A percentile compares a stretch with the other conserved stretches of the same genome.
phyloP scores from a whole-genome alignment of 1,284 basidiomycete genomes.

The Trametes pubescens region DNA sequence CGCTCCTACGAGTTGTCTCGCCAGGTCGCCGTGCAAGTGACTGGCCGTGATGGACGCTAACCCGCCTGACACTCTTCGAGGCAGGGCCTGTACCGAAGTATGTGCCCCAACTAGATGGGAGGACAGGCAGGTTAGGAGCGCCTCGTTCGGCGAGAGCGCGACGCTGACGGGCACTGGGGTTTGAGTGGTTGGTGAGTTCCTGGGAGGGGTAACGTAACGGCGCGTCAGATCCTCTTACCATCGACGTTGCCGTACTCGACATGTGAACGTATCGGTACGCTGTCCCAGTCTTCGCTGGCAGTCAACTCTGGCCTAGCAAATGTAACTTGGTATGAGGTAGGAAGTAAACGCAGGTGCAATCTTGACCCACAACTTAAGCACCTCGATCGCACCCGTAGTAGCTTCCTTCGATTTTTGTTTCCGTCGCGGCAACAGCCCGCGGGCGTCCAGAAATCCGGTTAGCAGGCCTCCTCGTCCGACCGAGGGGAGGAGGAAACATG shows the following conservation, averaged over 20 bases:
- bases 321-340: background rate
- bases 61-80: conserved; percentile 39
- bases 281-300: conserved; percentile 61
- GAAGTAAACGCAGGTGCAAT: background rate
- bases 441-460: conserved; percentile 54
- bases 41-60: conserved; percentile 20
- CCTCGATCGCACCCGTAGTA: conserved; percentile 56
- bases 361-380: conserved; percentile 61
- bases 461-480: conserved; percentile 44
- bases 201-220: background rate
- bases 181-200: background rate
- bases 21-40: conserved; percentile 27
- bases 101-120: conserved; percentile 50
- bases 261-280: conserved; percentile 52
- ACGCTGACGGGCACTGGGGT: conserved; percentile 57
- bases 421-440: conserved; percentile 47
- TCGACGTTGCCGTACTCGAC: conserved; percentile 48
- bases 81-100: conserved; percentile 58
- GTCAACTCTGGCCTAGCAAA: conserved; percentile 58
- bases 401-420: conserved; percentile 49
- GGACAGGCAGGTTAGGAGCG: conserved; percentile 59
- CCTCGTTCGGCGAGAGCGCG: conserved; percentile 63
- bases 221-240: conserved; percentile 27
- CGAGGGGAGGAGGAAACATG: conserved; percentile 50
- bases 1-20: conserved; percentile 49